A percentile compares a stretch with the other conserved stretches of the same genome.
Conservation (phyloP, 2,329 filamentous ascomycete species). For the Lachnellula occidentalis region DNA sequence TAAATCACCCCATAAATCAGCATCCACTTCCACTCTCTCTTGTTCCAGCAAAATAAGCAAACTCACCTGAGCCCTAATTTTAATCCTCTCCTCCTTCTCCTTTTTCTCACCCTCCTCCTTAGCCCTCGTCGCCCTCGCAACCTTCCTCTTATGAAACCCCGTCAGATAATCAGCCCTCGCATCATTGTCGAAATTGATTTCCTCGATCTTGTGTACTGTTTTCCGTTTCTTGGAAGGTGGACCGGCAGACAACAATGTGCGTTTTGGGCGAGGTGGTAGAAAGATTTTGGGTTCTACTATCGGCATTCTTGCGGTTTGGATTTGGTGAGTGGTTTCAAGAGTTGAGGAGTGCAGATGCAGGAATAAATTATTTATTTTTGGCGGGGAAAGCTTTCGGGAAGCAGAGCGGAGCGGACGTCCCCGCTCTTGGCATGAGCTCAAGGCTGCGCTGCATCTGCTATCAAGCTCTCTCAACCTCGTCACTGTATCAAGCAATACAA, state of each 20-base stretch:
- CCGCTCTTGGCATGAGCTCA: not conserved
- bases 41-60: not conserved
- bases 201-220: conserved; percentile 53
- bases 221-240: conserved; percentile 65
- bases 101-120: conserved; percentile 74
- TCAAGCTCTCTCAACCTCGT: conserved; percentile 10
- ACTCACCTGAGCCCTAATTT: conserved; percentile 68
- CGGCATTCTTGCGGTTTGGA: not conserved
- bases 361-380: conserved; percentile 1
- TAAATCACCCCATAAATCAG: conserved; percentile 35
- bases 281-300: conserved; percentile 38
- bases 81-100: conserved; percentile 70
- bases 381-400: conserved; percentile 1
- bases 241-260: conserved; percentile 34
- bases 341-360: not conserved
- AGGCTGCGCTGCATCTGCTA: not conserved
- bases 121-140: conserved; percentile 76
- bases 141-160: conserved; percentile 94
- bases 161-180: conserved; percentile 85
- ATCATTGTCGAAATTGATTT: conserved; percentile 77
- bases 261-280: conserved; percentile 51
- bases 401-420: not conserved
- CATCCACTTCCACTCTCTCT: not conserved
- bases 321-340: not conserved
- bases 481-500: conserved; percentile 8